Conservation (phyloP, 2,329 filamentous ascomycete genomes). For the Monilinia fructigena region DNA sequence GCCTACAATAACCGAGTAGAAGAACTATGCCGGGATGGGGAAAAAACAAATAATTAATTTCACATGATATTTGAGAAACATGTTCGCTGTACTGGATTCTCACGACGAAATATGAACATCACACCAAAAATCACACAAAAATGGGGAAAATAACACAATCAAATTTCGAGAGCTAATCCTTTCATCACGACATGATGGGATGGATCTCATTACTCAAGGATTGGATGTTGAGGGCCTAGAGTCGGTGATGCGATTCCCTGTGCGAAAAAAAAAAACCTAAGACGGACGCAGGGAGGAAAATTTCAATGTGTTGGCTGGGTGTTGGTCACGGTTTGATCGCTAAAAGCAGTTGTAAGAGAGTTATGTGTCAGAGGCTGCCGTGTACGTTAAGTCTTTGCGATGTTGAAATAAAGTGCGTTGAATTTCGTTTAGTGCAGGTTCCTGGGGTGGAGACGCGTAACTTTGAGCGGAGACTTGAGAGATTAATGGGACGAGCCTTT, state of each 20-base stretch:
- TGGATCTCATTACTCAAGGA: background rate
- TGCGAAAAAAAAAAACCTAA: too few species aligned
- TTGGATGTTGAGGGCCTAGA: background rate
- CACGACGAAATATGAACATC: too few species aligned
- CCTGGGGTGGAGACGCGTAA: background rate
- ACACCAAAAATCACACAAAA: background rate
- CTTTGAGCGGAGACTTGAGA: too few species aligned
- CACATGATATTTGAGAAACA: background rate
- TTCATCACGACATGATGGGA: constrained; percentile 6
- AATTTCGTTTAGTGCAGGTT: constrained; percentile 22
- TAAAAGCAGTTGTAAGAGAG: constrained; percentile 31
- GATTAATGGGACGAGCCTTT: background rate
- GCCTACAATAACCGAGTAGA: background rate
- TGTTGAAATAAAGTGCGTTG: constrained; percentile 30
- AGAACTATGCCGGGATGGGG: background rate
- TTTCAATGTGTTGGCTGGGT: background rate
- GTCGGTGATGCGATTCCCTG: too few species aligned
- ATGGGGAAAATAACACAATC: background rate
- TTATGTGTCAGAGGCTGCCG: constrained; percentile 27
- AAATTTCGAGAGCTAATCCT: constrained; percentile 1
- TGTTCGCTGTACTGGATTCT: too few species aligned
- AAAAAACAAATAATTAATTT: background rate
- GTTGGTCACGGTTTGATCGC: background rate
- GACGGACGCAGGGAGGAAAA: background rate
- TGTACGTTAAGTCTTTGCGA: constrained; percentile 35